Percentiles rank a stretch among this genome's conserved stretches.
These are phyloP conservation scores for Cicer chorassanicum DNA, from an alignment of 306 rosid genomes.

Conservation along the genomic window DNA sequence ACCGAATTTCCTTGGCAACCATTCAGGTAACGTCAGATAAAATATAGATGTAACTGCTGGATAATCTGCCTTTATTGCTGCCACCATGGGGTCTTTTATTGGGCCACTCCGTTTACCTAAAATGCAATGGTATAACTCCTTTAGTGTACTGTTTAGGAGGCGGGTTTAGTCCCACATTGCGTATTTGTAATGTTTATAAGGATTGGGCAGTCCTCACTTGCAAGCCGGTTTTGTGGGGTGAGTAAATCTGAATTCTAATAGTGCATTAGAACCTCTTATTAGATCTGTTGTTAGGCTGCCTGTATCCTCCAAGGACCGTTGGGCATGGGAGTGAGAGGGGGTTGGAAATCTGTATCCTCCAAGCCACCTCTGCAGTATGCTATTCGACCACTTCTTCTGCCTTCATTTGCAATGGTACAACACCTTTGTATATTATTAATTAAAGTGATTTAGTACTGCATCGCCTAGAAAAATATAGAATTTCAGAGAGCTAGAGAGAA, in stretches of 20 bases:
- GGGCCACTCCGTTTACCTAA: not conserved
- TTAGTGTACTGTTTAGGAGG: not conserved
- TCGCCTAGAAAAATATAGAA: constrained; percentile 1
- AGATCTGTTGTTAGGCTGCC: not conserved
- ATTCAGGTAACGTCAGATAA: constrained; percentile 71
- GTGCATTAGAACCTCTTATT: not conserved
- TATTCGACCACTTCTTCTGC: not conserved
- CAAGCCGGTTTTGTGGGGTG: not conserved
- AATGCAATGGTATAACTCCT: not conserved
- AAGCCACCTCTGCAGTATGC: not conserved
- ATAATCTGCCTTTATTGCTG: not conserved
- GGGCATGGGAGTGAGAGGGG: not conserved
- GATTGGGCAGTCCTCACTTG: not conserved
- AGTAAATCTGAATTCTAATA: not conserved
- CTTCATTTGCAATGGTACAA: not conserved
- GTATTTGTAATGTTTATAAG: not conserved
- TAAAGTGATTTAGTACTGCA: not conserved
- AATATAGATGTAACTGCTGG: constrained; percentile 25
- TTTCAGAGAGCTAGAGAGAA: constrained; percentile 2
- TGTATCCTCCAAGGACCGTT: not conserved
- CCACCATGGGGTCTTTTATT: not conserved
- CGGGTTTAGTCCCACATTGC: not conserved
- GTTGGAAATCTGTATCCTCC: not conserved
- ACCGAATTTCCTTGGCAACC: constrained; percentile 91
- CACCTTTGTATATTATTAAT: not conserved